Base-by-base conservation (phyloP, 306 rosid species). In the Vigna nakashimae region DNA sequence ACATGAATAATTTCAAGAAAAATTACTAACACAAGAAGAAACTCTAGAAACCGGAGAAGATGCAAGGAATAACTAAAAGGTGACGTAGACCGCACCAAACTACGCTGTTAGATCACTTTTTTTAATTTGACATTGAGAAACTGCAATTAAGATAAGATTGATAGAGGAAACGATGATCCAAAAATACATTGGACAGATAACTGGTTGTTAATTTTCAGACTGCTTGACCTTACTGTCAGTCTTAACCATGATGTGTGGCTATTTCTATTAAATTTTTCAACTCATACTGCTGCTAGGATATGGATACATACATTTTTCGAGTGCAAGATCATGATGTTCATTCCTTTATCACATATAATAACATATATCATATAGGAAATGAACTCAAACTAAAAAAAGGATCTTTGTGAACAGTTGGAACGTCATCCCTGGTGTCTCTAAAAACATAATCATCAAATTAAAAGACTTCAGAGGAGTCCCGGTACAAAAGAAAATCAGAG, bases 351-450 rank as follows among this genome's bases (percentile, higher is more conserved):
- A 24, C 6, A 26, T 12, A 42, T 32, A 17, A 51, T 32, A 17
- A 59, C 30, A 65, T 63, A 78, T 50, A 18, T 18, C n/a, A 32
- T 40, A 56, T 51, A 10, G 63, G 15, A 58, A 73, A 70, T 51
- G 73, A 56, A 72, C 62, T 67, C 51, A 49, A 45, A 72, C 57
- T 42, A 66, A 59, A 77, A 73, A 51, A 75, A 62, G 15, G 69
- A 32, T 50, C 30, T 20, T 26, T 17, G 17, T 7, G 51, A 64
- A 52, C 7, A 38, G 63, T 78, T 74, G 46, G 71, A 74, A 58
- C 42, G 69, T n/a, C 28, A 65, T 71, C 46, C 20, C 26, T 75
- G 17, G 2, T 51, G 63, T 50, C 70, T 26, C 52, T 42, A 36
- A 70, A 26, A 52, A 22, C 40, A 64, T 50, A 60, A 75, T 50